A percentile compares a stretch with the other conserved stretches of the same genome.
phyloP scores from a whole-genome alignment of 352 stramenopile genomes.

The Globisporangium solare region DNA sequence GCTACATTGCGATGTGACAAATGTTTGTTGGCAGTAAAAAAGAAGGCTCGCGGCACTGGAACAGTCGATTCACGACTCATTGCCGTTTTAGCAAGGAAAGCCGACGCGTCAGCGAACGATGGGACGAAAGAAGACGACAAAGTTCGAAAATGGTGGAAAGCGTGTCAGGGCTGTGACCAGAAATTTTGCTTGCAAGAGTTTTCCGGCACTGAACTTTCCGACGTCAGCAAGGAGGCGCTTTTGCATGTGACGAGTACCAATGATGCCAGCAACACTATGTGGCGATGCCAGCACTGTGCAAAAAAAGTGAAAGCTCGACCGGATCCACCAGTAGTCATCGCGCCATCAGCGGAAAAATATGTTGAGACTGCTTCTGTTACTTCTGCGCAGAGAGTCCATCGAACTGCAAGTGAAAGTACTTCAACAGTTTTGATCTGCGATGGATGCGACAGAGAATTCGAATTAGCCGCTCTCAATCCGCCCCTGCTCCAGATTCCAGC shows the following conservation, averaged over 20 bases:
- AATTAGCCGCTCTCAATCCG: conserved; percentile 16
- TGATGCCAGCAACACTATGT: not conserved
- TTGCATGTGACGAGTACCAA: conserved; percentile 1
- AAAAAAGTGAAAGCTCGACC: not conserved
- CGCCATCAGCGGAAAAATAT: not conserved
- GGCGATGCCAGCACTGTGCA: conserved; percentile 5
- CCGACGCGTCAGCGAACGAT: not conserved
- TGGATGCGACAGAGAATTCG: conserved; percentile 22
- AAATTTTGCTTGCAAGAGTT: conserved; percentile 44
- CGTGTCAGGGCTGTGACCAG: conserved; percentile 24
- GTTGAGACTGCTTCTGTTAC: not conserved
- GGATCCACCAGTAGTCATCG: not conserved
- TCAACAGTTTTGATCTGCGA: conserved; percentile 19
- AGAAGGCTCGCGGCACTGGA: not conserved
- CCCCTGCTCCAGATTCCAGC: conserved; percentile 13
- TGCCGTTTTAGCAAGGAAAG: conserved; percentile 4
- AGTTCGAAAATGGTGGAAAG: conserved; percentile 23
- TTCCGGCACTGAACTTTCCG: conserved; percentile 22
- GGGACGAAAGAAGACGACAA: conserved; percentile 10
- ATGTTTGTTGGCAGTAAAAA: not conserved
- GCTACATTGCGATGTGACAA: not conserved
- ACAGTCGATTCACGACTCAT: conserved; percentile 1
- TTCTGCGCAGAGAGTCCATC: not conserved
- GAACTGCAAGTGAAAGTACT: not conserved
- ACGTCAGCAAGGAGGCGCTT: conserved; percentile 21